Evolutionary conservation across 768 basidiomycete genomes (phyloP).

Genomic region (Russula earlei): DNA sequence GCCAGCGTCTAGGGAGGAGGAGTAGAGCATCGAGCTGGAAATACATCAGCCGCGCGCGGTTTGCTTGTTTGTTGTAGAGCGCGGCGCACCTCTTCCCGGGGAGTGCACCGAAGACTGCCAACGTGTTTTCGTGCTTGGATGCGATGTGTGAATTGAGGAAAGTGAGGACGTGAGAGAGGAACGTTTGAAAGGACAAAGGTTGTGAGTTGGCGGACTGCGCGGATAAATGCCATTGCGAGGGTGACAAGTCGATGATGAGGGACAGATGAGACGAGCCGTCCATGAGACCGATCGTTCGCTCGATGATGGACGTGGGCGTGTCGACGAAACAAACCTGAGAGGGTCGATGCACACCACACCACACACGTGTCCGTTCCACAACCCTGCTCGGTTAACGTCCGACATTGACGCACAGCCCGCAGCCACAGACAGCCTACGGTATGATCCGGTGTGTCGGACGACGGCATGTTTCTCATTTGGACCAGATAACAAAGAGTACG

Average conservation of each 20-base stretch:
- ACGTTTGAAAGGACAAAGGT: slow-evolving; percentile 55
- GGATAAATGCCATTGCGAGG: slow-evolving; percentile 77
- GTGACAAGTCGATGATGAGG: slow-evolving; percentile 78
- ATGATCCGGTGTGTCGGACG: neutral
- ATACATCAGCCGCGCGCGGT: neutral
- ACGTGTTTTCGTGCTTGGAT: slow-evolving; percentile 79
- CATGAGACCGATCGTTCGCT: slow-evolving; percentile 24
- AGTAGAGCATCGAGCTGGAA: slow-evolving; percentile 65
- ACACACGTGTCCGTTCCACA: slow-evolving; percentile 2
- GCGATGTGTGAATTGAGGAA: slow-evolving; percentile 94
- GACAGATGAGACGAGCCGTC: slow-evolving; percentile 58
- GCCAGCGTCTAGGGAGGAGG: slow-evolving; percentile 49
- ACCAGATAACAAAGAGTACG: neutral
- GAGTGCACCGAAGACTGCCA: slow-evolving; percentile 87
- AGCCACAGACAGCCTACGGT: too few relatives aligned
- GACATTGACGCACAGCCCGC: neutral
- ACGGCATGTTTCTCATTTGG: neutral
- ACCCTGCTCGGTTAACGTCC: neutral
- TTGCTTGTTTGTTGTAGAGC: neutral
- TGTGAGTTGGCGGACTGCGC: slow-evolving; percentile 38
- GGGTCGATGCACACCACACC: too few relatives aligned
- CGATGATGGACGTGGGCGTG: neutral
- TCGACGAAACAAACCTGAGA: too few relatives aligned
- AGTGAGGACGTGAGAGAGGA: slow-evolving; percentile 78
- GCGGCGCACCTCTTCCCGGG: slow-evolving; percentile 62